Evolutionary conservation across 2,329 filamentous ascomycete species (phyloP), one percentile per base, ranked within the genome.

Genomic region (Dothidotthia symphoricarpi): DNA sequence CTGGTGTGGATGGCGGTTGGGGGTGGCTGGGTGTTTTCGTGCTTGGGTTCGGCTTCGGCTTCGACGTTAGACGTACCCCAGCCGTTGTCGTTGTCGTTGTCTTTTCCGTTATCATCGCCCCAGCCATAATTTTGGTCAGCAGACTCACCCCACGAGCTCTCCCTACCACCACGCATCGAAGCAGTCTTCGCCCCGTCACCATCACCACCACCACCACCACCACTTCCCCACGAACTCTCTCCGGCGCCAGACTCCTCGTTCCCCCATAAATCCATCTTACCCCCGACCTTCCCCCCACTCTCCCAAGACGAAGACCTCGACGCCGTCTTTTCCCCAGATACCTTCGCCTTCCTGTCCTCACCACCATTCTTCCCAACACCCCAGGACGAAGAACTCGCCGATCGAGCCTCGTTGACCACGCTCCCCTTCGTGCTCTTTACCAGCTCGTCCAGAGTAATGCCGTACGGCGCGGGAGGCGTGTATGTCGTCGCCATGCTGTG

Each of bases 391-490:
- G 33, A 35, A 17, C 19, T 22, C 19, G 27, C 27, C 8, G 40
- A 28, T 9, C 24, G 34, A 2, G 5, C 6, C 1, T 11, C 11
- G 12, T 22, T 16, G 3, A 8, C 6, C 5, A 24, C 16, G 2
- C 14, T 13, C 10, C 24, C 34, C 4, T 8, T n/a, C 2, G 17
- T 17, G 8, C 26, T 24, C 11, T 24, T n/a, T 1, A 27, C 28
- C 6, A 37, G 33, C 0, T 31, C 27, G 0, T 15, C 15, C 15
- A 38, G 15, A 2, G 36, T 24, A 1, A 26, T 7, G 7, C 41
- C 36, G 13, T 48, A 53, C 1, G 49, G 41, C 1, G 44, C 39
- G 3, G 45, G 46, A n/a, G 36, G 32, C 4, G 34, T 10, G 16
- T 31, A 36, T 3, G 36, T 24, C 2, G 32, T 16, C 15, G 33